Evolutionary conservation across 768 basidiomycete genomes (phyloP), one percentile per base, ranked within the genome.

Genomic region (Solioccasus polychromus): DNA sequence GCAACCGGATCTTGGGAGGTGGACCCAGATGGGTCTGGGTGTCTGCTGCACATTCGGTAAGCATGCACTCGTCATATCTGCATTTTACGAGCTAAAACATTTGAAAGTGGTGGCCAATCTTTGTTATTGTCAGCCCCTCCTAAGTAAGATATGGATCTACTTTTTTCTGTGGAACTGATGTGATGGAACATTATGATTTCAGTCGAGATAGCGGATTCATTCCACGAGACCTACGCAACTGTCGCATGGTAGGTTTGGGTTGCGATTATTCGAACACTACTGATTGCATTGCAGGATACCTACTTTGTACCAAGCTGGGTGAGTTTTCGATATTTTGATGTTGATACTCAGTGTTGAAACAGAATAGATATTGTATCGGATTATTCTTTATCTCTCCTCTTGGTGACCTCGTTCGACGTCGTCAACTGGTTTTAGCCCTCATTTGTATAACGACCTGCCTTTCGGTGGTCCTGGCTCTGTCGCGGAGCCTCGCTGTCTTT

Each of bases 51-150:
- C 78, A 17, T 70, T 77, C 57, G 61, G 71, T 71, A 45, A 57
- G 71, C 23, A 31, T 51, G 40, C 48, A 28, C 28, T 28, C 12
- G 12, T 28, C 8, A 7, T 12, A 28, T 28, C 32, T 34, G 45
- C 9, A 35, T 41, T 3, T 5, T 0, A 22, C 35, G n/a, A 23
- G 17, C n/a, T 8, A 19, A 56, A 15, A 51, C 45, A 7, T 17
- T 2, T 7, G 4, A 12, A 41, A 66, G 66, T 53, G 36, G 80
- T 80, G 23, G 76, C 80, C 22, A 91, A 92, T 60, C 66, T 92
- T 39, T 92, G 90, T 59, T 92, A 91, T 49, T 85, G 82, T 50
- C 87, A 89, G 65, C 89, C 89, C 8, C 66, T 92, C 48, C 68
- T 91, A 9, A 85, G 88, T 80, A 57, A 57, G 74, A 67, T n/a